Evolutionary conservation across 1,284 basidiomycete species (phyloP).

Genomic region (Trametes versicolor): DNA sequence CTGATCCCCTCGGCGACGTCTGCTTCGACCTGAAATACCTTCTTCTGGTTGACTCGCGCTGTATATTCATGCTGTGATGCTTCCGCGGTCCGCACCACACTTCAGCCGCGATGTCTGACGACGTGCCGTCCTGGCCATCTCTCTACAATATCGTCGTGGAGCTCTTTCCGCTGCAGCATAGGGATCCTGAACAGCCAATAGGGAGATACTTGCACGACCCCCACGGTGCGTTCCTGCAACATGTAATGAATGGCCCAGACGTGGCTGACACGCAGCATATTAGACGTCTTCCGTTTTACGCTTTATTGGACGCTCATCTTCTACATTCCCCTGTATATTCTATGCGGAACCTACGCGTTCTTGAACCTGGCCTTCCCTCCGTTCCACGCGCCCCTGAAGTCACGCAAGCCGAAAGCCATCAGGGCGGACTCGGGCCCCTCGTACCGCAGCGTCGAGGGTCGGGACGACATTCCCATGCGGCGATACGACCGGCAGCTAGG

Average conservation of each 20-base stretch:
- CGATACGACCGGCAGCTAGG: slow-evolving; percentile 22
- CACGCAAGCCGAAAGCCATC: slow-evolving; percentile 25
- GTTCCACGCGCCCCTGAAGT: slow-evolving; percentile 20
- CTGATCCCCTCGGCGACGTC: no score
- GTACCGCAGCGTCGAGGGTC: slow-evolving; percentile 30
- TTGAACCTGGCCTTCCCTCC: slow-evolving; percentile 72
- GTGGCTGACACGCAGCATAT: slow-evolving; percentile 4
- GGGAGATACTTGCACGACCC: slow-evolving; percentile 46
- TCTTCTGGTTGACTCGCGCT: background rate
- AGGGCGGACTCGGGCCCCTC: slow-evolving; percentile 26
- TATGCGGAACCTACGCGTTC: slow-evolving; percentile 77
- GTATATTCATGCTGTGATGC: slow-evolving; percentile 16
- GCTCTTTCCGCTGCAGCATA: slow-evolving; percentile 52
- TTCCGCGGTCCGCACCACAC: background rate
- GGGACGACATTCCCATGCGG: slow-evolving; percentile 31
- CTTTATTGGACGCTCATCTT: slow-evolving; percentile 87
- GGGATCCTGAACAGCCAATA: slow-evolving; percentile 44
- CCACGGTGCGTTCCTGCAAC: slow-evolving; percentile 40
- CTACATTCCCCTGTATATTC: slow-evolving; percentile 73
- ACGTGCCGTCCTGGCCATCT: slow-evolving; percentile 54
- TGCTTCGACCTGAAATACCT: no score
- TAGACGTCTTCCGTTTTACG: slow-evolving; percentile 86
- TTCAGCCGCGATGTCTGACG: slow-evolving; percentile 23
- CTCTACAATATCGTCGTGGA: slow-evolving; percentile 56
- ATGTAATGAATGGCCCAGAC: no score